These are phyloP conservation scores for Panicum miliaceum DNA, from an alignment of 176 grass and related monocot genomes.

Conservation along the genomic window DNA sequence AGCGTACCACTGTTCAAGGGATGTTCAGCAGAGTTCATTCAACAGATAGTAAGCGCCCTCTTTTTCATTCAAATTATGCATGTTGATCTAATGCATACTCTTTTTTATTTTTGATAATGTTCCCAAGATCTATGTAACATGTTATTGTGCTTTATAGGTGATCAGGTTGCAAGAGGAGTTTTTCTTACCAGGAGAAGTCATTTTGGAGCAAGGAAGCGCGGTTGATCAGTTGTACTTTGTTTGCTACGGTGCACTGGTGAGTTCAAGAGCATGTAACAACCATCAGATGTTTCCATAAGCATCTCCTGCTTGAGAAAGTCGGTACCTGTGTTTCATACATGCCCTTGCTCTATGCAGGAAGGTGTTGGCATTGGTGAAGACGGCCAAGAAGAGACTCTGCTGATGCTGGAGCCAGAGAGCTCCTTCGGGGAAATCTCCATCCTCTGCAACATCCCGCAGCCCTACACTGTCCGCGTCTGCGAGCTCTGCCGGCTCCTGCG, in stretches of 20 bases:
- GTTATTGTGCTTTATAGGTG: constrained; percentile 54
- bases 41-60: constrained; percentile 81
- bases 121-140: neutral
- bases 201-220: constrained; percentile 88
- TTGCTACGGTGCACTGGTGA: constrained; percentile 80
- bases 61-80: neutral
- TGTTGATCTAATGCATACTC: neutral
- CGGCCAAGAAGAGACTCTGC: constrained; percentile 72
- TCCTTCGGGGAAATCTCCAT: constrained; percentile 89
- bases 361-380: constrained; percentile 76
- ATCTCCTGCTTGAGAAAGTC: neutral
- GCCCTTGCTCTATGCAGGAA: constrained; percentile 51
- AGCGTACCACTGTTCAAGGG: constrained; percentile 78
- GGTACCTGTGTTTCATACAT: constrained; percentile 3
- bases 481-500: constrained; percentile 82
- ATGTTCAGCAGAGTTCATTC: constrained; percentile 94
- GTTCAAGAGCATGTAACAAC: constrained; percentile 18
- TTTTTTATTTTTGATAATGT: neutral
- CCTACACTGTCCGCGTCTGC: constrained; percentile 77
- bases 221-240: constrained; percentile 97
- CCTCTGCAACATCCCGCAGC: constrained; percentile 91
- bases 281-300: neutral
- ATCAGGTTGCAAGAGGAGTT: constrained; percentile 94
- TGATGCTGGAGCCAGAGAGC: constrained; percentile 61
- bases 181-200: constrained; percentile 89